Percentiles rank a stretch among this genome's conserved stretches.
Evolutionary conservation across 805 yeast species (phyloP).

Genomic region (Metschnikowia amazonensis): DNA sequence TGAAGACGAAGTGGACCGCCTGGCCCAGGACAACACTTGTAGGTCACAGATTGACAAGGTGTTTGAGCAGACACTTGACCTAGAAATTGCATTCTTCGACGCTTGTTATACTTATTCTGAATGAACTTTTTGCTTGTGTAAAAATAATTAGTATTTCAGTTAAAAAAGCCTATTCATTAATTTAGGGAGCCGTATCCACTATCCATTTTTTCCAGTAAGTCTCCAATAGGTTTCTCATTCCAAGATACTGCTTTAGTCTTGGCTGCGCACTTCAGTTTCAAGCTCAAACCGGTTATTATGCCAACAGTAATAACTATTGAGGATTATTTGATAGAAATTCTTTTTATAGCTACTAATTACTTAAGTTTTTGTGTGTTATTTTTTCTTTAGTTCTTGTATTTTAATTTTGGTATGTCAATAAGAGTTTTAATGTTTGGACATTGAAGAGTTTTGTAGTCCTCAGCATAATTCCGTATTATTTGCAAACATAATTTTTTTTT

Average conservation of each 20-base stretch:
- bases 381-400: too few relatives aligned
- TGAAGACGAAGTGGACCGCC: slow-evolving; percentile 40
- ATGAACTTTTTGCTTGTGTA: neutral
- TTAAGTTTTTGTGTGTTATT: too few relatives aligned
- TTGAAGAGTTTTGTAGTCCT: neutral
- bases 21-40: slow-evolving; percentile 24
- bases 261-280: neutral
- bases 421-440: too few relatives aligned
- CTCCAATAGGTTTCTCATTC: too few relatives aligned
- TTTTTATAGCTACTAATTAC: neutral
- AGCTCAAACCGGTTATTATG: neutral
- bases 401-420: too few relatives aligned
- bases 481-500: too few relatives aligned
- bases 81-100: slow-evolving; percentile 46
- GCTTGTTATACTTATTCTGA: slow-evolving; percentile 33
- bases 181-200: too few relatives aligned
- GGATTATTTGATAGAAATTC: neutral
- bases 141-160: too few relatives aligned
- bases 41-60: slow-evolving; percentile 16
- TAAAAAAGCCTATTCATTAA: too few relatives aligned
- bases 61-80: slow-evolving; percentile 33
- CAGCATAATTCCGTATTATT: too few relatives aligned
- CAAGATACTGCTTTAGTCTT: neutral
- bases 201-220: too few relatives aligned
- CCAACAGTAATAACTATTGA: neutral